Evolutionary conservation across 306 rosid species (phyloP).

Genomic region (Chamaecrista fasciculata): DNA sequence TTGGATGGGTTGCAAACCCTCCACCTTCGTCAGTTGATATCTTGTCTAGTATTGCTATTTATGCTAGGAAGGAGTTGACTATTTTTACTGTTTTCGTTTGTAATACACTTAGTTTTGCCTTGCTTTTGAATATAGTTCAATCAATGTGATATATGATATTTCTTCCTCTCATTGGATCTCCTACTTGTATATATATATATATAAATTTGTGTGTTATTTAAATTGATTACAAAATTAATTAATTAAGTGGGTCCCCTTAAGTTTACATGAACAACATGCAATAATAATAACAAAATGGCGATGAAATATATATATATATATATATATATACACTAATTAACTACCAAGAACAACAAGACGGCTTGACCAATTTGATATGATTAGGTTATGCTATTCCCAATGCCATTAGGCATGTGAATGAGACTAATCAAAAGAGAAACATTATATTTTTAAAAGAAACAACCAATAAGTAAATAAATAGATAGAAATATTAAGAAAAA

Average conservation of each 20-base stretch:
- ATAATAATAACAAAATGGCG: slow-evolving; percentile 40
- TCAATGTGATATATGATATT: slow-evolving; percentile 21
- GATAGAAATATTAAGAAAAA: not conserved
- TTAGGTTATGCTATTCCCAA: slow-evolving; percentile 69
- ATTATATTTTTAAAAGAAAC: too few relatives aligned
- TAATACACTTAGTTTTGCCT: too few relatives aligned
- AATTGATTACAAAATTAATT: not conserved
- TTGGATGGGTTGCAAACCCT: too few relatives aligned
- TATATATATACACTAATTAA: too few relatives aligned
- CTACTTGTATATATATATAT: slow-evolving; percentile 28
- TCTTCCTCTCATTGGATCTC: slow-evolving; percentile 13
- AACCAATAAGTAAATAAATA: not conserved
- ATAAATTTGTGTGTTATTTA: slow-evolving; percentile 16
- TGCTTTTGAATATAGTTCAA: slow-evolving; percentile 21
- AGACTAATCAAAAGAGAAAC: slow-evolving; percentile 32
- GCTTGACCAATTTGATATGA: slow-evolving; percentile 61
- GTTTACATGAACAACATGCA: slow-evolving; percentile 39
- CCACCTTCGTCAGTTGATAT: too few relatives aligned
- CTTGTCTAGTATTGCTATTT: too few relatives aligned
- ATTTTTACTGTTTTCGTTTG: too few relatives aligned
- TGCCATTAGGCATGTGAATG: slow-evolving; percentile 56
- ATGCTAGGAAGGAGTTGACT: too few relatives aligned
- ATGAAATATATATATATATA: slow-evolving; percentile 12
- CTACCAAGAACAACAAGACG: slow-evolving; percentile 47
- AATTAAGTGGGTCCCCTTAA: slow-evolving; percentile 27